Evolutionary conservation across 164 flowering plant genomes (phyloP).

Genomic region (Vitis vinifera): ASM3070453v1 NC_081809.1:3456501-3457000

Average conservation of each 20-base stretch:
- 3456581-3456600: slow-evolving; percentile 41
- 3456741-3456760: slow-evolving; percentile 53
- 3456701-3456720: slow-evolving; percentile 51
- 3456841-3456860: slow-evolving; percentile 79
- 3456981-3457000: slow-evolving; percentile 39
- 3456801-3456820: slow-evolving; percentile 65
- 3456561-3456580: slow-evolving; percentile 52
- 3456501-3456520: slow-evolving; percentile 53
- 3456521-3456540: slow-evolving; percentile 60
- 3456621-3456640: slow-evolving; percentile 59
- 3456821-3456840: slow-evolving; percentile 63
- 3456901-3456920: slow-evolving; percentile 47
- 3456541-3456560: slow-evolving; percentile 63
- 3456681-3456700: slow-evolving; percentile 37
- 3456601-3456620: slow-evolving; percentile 47
- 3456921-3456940: slow-evolving; percentile 58
- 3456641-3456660: slow-evolving; percentile 76
- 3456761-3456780: slow-evolving; percentile 49
- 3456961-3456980: slow-evolving; percentile 69
- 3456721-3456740: slow-evolving; percentile 60
- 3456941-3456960: slow-evolving; percentile 68
- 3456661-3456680: slow-evolving; percentile 43
- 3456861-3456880: slow-evolving; percentile 45
- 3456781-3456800: slow-evolving; percentile 56
- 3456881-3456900: slow-evolving; percentile 43